Percentiles rank a stretch among this genome's conserved stretches.
phyloP scores from a whole-genome alignment of 1,284 basidiomycete genomes.

The Erythrobasidium hasegawianum region DNA sequence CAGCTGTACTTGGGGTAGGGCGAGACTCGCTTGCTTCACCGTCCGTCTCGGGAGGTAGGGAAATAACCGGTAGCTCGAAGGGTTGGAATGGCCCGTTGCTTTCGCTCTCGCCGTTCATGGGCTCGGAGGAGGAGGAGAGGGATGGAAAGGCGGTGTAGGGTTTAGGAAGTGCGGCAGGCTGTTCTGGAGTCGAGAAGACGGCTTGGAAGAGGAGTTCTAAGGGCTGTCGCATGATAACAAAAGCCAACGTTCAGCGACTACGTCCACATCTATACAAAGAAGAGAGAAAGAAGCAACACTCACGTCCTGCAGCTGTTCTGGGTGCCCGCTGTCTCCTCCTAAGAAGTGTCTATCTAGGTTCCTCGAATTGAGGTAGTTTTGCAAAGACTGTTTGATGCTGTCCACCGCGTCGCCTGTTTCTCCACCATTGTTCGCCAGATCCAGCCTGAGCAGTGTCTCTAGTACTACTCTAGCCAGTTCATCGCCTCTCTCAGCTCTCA shows the following conservation, averaged over 20 bases:
- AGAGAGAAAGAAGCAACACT: background rate
- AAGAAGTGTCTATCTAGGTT: conserved; percentile 39
- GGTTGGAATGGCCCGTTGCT: conserved; percentile 1
- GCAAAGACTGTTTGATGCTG: conserved; percentile 35
- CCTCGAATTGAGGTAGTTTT: conserved; percentile 36
- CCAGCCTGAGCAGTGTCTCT: conserved; percentile 41
- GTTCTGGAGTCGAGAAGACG: conserved; percentile 3
- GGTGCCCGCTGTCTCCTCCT: conserved; percentile 36
- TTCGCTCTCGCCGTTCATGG: background rate
- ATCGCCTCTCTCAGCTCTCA: conserved; percentile 43
- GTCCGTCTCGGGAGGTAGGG: conserved; percentile 24
- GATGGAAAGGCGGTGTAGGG: conserved; percentile 32
- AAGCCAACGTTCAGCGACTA: background rate
- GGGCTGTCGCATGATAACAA: conserved; percentile 12
- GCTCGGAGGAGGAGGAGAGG: conserved; percentile 40
- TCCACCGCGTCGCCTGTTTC: conserved; percentile 22
- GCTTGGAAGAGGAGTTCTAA: conserved; percentile 20
- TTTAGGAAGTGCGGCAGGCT: background rate
- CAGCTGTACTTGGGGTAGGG: conserved; percentile 10
- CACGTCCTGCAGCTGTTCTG: conserved; percentile 41
- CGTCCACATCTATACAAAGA: background rate
- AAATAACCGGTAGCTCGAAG: conserved; percentile 27
- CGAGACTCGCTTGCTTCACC: background rate
- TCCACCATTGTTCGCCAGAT: conserved; percentile 13
- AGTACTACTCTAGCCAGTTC: conserved; percentile 44